Conservation (phyloP, 1,139 yeast species). For the Zygoascus hellenicus region DNA sequence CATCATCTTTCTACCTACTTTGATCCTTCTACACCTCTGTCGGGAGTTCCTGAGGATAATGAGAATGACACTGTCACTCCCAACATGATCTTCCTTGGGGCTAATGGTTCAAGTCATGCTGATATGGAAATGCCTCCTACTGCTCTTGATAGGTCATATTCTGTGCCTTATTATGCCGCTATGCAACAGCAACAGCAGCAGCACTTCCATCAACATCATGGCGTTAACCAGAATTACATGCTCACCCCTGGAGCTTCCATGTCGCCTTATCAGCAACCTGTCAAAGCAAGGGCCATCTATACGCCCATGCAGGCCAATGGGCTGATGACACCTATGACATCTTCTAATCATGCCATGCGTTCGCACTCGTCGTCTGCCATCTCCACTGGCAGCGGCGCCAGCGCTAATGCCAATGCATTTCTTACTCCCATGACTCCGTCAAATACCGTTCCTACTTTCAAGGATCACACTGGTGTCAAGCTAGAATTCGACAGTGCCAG, state of each 20-base stretch:
- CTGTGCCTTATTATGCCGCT: slow-evolving; percentile 12
- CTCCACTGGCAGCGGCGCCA: neutral
- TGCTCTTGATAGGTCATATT: slow-evolving; percentile 10
- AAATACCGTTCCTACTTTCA: slow-evolving; percentile 8
- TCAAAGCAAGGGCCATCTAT: slow-evolving; percentile 4
- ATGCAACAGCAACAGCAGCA: slow-evolving; percentile 8
- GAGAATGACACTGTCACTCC: slow-evolving; percentile 14
- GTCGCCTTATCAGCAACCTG: slow-evolving; percentile 2
- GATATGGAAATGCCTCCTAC: slow-evolving; percentile 5
- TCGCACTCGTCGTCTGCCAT: slow-evolving; percentile 8
- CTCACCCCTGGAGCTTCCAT: slow-evolving; percentile 4
- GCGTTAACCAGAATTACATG: neutral
- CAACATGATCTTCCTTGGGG: slow-evolving; percentile 12
- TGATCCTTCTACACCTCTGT: slow-evolving; percentile 7
- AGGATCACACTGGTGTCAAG: slow-evolving; percentile 11
- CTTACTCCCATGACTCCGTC: slow-evolving; percentile 20
- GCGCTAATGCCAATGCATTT: slow-evolving; percentile 12
- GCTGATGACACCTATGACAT: slow-evolving; percentile 7
- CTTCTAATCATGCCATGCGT: slow-evolving; percentile 7
- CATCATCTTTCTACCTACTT: slow-evolving; percentile 5
- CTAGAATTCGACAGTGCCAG: slow-evolving; percentile 10
- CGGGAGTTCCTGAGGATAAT: slow-evolving; percentile 7
- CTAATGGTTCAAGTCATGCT: neutral
- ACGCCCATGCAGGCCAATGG: slow-evolving; percentile 11
- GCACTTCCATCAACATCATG: neutral